Conservation (phyloP, 768 basidiomycete species). For the Termitomyces sp. region DNA sequence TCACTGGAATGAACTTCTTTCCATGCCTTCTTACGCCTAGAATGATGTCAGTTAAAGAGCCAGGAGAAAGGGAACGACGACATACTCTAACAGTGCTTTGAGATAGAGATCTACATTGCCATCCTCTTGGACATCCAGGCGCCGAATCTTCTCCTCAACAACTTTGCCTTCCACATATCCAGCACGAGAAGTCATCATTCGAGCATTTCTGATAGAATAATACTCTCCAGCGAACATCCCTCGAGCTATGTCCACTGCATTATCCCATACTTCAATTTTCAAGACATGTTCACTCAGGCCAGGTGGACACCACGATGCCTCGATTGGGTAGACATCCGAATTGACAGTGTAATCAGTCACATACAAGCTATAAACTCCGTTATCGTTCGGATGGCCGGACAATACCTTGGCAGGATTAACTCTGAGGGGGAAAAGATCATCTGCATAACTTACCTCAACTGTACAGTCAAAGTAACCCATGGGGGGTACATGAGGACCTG, state of each 20-base stretch:
- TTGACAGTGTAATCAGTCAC: constrained; percentile 65
- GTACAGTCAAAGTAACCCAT: constrained; percentile 58
- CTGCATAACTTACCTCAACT: constrained; percentile 39
- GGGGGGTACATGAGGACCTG: constrained; percentile 36
- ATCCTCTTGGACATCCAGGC: constrained; percentile 33
- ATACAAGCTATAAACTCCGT: constrained; percentile 40
- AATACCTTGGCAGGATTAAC: constrained; percentile 38
- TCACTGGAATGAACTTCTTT: constrained; percentile 20
- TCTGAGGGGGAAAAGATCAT: background rate
- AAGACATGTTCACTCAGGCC: constrained; percentile 39
- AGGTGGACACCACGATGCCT: constrained; percentile 41
- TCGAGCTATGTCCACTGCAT: constrained; percentile 32
- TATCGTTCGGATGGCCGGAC: constrained; percentile 31
- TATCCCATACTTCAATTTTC: constrained; percentile 58
- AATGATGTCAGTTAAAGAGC: constrained; percentile 2
- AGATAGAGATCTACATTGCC: constrained; percentile 30
- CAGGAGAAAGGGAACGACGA: constrained; percentile 5
- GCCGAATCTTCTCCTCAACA: constrained; percentile 35
- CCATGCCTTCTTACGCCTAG: constrained; percentile 48
- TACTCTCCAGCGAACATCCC: constrained; percentile 43
- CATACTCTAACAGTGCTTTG: constrained; percentile 48
- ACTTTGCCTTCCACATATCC: constrained; percentile 52
- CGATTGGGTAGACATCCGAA: constrained; percentile 21
- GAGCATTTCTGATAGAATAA: constrained; percentile 48
- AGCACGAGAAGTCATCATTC: constrained; percentile 30